Conservation (phyloP, 139 green algal species). For the Zygnema circumcarinatum region DNA sequence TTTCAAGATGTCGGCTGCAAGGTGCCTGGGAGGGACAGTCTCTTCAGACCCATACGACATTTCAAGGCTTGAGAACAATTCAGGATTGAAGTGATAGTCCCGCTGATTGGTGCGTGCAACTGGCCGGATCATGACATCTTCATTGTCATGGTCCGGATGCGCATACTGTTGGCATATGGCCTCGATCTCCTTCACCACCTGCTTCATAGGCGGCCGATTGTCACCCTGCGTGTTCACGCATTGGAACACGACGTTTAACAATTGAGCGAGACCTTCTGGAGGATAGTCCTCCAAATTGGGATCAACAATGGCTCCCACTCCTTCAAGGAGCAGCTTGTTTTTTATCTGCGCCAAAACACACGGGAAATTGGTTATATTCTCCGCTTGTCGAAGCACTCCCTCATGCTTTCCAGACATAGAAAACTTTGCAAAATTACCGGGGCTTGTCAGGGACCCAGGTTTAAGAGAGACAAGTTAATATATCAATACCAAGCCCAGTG, state of each 20-base stretch:
- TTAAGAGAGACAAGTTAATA: not conserved
- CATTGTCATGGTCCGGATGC: not conserved
- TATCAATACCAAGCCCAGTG: too few relatives aligned
- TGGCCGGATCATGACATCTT: not conserved
- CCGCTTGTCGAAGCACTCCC: not conserved
- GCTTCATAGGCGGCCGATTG: not conserved
- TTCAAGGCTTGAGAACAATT: not conserved
- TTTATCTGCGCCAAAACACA: constrained; percentile 2
- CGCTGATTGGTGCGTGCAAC: not conserved
- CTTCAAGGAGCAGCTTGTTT: not conserved
- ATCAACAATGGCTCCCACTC: not conserved
- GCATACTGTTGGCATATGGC: not conserved
- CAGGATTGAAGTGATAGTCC: not conserved
- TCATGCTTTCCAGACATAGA: not conserved
- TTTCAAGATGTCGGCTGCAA: not conserved
- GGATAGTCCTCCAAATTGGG: not conserved
- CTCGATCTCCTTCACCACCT: constrained; percentile 5
- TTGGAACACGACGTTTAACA: not conserved
- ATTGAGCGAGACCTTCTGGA: not conserved
- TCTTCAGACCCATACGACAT: not conserved
- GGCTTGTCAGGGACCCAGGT: not conserved
- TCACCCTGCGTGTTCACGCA: not conserved
- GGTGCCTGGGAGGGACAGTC: not conserved
- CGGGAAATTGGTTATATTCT: not conserved
- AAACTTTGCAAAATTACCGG: not conserved